Evolutionary conservation across 2,329 filamentous ascomycete species (phyloP), one percentile per base, ranked within the genome.

Genomic region (Colletotrichum spinosum): DNA sequence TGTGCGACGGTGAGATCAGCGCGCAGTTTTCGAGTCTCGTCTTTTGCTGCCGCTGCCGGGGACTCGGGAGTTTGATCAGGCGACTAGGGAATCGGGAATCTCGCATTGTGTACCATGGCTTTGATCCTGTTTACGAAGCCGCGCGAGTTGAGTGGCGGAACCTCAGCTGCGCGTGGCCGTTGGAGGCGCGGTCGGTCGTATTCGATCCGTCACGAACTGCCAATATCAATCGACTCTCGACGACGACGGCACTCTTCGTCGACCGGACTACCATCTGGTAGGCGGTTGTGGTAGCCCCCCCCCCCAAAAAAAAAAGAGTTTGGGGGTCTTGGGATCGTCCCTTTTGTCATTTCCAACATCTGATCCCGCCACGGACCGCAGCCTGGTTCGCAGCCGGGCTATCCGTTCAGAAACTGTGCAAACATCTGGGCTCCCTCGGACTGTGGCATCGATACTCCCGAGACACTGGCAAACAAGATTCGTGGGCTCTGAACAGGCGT

Each of bases 401-500:
- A 55, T 37, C 57, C 46, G 37, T 34, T 6, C 35, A 9, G 45
- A 46, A 56, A 39, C 57, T 41, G 52, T 33, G 35, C 58, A 65
- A 65, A 65, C 57, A 62, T 48, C 25, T 34, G 45, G 41, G 37
- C n/a, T 17, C 11, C 35, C n/a, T 54, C 38, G 37, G 38, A 50
- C 56, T 67, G 49, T 60, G 53, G 45, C 56, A 66, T 62, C 63
- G 34, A 54, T 46, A 42, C 62, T 61, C 33, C 44, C 58, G 65
- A 70, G 49, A 69, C 69, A 48, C 53, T 71, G 51, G 65, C 69
- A 67, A 71, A 70, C 41, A 69, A 25, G 25, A 25, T 25, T 25
- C 25, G 25, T 25, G 25, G 25, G 25, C 25, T 25, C 25, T 25
- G 25, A 25, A 25, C 25, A 25, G 25, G 25, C 25, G 25, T 25